Percentiles rank a stretch among this genome's conserved stretches.
Evolutionary conservation across 345 rosid species (phyloP).

Genomic region (Brassica incana): DNA sequence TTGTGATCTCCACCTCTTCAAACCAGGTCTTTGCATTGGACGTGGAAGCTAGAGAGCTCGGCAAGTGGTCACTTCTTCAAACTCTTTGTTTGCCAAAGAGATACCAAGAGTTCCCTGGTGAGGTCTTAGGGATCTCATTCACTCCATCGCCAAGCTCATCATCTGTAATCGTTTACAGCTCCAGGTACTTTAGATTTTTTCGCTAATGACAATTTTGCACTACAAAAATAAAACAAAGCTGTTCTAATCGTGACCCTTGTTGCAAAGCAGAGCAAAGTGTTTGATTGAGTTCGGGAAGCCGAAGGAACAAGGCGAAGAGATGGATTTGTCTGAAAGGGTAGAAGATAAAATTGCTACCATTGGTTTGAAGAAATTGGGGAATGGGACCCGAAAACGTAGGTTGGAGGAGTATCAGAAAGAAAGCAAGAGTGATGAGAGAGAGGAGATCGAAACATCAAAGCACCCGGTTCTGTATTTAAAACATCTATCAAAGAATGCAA

Average conservation of each 20-base stretch:
- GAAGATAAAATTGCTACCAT: constrained; percentile 42
- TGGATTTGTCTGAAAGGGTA: constrained; percentile 46
- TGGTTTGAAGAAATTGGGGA: constrained; percentile 31
- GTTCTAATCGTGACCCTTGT: background rate
- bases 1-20: constrained; percentile 72
- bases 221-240: background rate
- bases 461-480: constrained; percentile 82
- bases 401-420: constrained; percentile 50
- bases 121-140: constrained; percentile 89
- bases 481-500: constrained; percentile 67
- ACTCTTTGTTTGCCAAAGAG: constrained; percentile 61
- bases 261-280: constrained; percentile 72
- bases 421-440: constrained; percentile 48
- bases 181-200: constrained; percentile 55
- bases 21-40: constrained; percentile 84
- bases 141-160: constrained; percentile 59
- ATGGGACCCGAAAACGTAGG: constrained; percentile 46
- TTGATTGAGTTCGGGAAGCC: constrained; percentile 72
- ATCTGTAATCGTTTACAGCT: constrained; percentile 72
- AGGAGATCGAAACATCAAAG: constrained; percentile 71
- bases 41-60: constrained; percentile 82
- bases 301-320: constrained; percentile 55
- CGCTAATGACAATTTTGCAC: background rate
- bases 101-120: constrained; percentile 91
- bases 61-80: constrained; percentile 71